Evolutionary conservation across 352 stramenopile species (phyloP).

Genomic region (Pythium oligandrum): DNA sequence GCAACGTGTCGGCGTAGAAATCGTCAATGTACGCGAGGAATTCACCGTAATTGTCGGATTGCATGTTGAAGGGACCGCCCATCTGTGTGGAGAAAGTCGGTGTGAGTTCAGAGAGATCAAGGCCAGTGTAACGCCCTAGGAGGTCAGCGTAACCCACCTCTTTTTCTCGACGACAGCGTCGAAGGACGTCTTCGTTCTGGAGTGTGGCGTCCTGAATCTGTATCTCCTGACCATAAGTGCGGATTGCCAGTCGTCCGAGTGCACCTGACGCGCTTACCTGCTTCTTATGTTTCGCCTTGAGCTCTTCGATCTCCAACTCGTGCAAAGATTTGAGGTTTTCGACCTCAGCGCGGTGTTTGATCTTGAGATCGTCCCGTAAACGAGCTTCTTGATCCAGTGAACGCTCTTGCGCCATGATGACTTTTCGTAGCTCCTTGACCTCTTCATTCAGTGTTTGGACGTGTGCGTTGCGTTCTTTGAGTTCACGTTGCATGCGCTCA

Average conservation of each 20-base stretch:
- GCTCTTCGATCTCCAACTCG: constrained; percentile 38
- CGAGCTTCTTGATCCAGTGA: constrained; percentile 30
- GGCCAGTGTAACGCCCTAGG: too few relatives aligned
- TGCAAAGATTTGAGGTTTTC: constrained; percentile 42
- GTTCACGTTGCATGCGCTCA: constrained; percentile 43
- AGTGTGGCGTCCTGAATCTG: constrained; percentile 26
- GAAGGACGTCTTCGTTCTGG: constrained; percentile 41
- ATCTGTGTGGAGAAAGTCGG: not conserved
- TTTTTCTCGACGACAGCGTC: constrained; percentile 27
- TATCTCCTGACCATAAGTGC: too few relatives aligned
- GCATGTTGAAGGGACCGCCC: constrained; percentile 24
- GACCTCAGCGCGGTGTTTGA: constrained; percentile 37
- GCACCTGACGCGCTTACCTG: constrained; percentile 19
- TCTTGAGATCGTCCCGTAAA: constrained; percentile 23
- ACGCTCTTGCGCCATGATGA: constrained; percentile 37
- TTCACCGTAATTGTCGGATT: constrained; percentile 33
- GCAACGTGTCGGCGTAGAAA: constrained; percentile 47
- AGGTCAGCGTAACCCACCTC: constrained; percentile 6
- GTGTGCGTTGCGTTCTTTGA: constrained; percentile 28
- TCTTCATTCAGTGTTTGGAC: constrained; percentile 27
- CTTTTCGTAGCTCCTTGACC: constrained; percentile 49
- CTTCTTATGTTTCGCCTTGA: constrained; percentile 43
- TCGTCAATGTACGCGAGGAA: constrained; percentile 68
- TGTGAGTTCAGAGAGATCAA: too few relatives aligned
- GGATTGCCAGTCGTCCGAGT: too few relatives aligned